Base-by-base conservation (phyloP, 176 grass and related monocot genomes). In the Oryza punctata region DNA sequence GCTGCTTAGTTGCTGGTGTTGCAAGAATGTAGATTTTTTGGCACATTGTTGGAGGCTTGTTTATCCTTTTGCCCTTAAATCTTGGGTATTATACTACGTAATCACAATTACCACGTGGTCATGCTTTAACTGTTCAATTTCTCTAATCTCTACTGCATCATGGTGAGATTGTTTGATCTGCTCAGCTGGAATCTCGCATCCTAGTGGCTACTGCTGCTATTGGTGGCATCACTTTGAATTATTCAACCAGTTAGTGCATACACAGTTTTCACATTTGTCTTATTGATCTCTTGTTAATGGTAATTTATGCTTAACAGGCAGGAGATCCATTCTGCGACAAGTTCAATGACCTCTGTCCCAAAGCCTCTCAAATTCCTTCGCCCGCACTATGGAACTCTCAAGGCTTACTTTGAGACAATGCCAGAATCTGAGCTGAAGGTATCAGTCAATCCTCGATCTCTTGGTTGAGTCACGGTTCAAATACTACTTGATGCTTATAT, bases 341-440 rank as follows among this genome's bases (percentile, higher is more conserved):
- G 96, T 40, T 98, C 96, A 0, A 98, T 98, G 92, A 98, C 96
- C 3, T 95, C 92, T 30, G 96, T 98, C 24, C 92, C 92, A 8
- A 98, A 98, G 77, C 92, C 96, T n/a, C 82, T 98, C 25, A 98
- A 98, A 47, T 98, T 98, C 82, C 93, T 98, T 18, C 89, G 96
- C 27, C 91, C 92, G 0, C 96, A 98, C 68, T 98, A 93, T 83
- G 92, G 92, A 81, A 91, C 87, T 74, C 91, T 98, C 11, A 98
- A 98, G 68, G 35, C 84, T 8, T 98, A 80, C 68, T 98, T 84
- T 8, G 96, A 95, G 40, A 89, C 70, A 40, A 95, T 95, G 92
- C 65, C 85, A 21, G 91, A 98, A 12, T 95, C 93, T 49, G 91
- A 98, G 15, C 68, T 98, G 11, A 98, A 95, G 96, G 96, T 94